phyloP scores from a whole-genome alignment of 2,329 filamentous ascomycete genomes.

The Pseudocercospora crystallina region DNA sequence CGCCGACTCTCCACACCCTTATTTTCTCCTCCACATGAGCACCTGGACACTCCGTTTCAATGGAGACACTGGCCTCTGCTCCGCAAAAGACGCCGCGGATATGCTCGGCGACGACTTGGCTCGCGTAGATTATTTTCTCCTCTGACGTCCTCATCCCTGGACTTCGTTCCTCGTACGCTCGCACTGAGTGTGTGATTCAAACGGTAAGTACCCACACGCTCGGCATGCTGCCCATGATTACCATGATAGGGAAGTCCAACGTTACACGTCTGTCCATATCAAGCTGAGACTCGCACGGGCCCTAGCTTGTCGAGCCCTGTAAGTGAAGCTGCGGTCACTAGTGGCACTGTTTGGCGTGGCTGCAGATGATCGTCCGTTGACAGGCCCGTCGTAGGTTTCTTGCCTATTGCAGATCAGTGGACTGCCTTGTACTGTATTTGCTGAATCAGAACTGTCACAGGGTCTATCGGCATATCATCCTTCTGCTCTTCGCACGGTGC shows the following conservation, averaged over 20 bases:
- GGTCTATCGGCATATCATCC: no score
- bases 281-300: not conserved
- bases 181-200: not conserved
- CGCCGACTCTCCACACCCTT: no score
- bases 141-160: not conserved
- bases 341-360: not conserved
- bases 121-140: not conserved
- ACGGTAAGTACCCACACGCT: not conserved
- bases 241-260: no score
- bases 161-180: not conserved
- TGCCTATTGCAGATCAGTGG: not conserved
- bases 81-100: not conserved
- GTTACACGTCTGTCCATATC: no score
- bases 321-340: no score
- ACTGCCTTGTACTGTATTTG: no score
- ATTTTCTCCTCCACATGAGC: not conserved
- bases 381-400: not conserved
- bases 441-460: no score
- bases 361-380: conserved; percentile 2
- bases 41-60: not conserved
- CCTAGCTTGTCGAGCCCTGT: not conserved
- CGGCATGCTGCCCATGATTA: not conserved
- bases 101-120: not conserved
- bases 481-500: no score
- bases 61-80: not conserved